phyloP scores from a whole-genome alignment of 768 basidiomycete genomes.

The Chalciporus piperatus region DNA sequence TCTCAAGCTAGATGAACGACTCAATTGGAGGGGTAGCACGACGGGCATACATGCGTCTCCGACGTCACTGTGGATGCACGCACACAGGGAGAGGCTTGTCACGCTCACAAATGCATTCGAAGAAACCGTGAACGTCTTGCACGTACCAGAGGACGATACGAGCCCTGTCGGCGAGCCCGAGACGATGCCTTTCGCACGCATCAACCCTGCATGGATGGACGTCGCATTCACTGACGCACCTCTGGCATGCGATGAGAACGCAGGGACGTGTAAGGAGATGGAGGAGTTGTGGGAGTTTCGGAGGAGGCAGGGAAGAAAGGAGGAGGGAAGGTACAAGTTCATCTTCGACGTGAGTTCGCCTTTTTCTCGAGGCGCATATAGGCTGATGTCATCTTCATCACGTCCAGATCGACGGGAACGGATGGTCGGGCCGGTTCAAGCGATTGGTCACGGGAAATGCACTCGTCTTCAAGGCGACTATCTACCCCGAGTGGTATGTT shows the following conservation, averaged over 20 bases:
- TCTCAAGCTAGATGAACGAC: conserved; percentile 54
- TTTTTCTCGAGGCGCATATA: too few relatives aligned
- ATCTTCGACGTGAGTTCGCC: conserved; percentile 46
- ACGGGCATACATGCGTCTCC: conserved; percentile 56
- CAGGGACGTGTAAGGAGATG: conserved; percentile 40
- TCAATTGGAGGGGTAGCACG: conserved; percentile 74
- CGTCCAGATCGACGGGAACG: conserved; percentile 56
- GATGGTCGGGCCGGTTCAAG: conserved; percentile 71
- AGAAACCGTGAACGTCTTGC: conserved; percentile 40
- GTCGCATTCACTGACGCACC: conserved; percentile 53
- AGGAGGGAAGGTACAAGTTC: conserved; percentile 61
- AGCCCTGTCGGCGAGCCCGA: conserved; percentile 36
- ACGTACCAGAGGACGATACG: conserved; percentile 24
- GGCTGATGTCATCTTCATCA: background rate
- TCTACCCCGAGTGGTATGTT: conserved; percentile 70
- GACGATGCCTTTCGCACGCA: conserved; percentile 33
- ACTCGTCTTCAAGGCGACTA: conserved; percentile 64
- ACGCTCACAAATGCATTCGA: conserved; percentile 39
- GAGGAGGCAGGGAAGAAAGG: conserved; percentile 37
- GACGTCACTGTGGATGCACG: conserved; percentile 43
- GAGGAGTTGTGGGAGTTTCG: conserved; percentile 49
- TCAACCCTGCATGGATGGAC: conserved; percentile 60
- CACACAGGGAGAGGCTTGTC: conserved; percentile 51
- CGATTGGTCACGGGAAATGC: conserved; percentile 60
- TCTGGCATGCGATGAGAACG: conserved; percentile 35